Base-by-base conservation (phyloP, 1,284 basidiomycete genomes). In the Apiotrichum montevideense region DNA sequence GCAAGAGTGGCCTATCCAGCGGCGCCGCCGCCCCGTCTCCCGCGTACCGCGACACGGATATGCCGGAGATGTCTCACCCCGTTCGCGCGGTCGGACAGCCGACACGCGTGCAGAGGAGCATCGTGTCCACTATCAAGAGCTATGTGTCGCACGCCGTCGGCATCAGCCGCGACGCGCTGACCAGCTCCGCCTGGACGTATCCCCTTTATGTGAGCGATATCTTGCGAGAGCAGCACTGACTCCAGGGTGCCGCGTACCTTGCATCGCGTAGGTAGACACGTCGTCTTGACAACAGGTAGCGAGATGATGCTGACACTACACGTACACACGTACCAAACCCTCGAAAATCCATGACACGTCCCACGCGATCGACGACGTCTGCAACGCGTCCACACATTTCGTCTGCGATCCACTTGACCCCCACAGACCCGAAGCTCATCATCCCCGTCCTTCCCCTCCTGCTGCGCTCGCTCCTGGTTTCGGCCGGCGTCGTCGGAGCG, bases 161-260 rank as follows among this genome's bases (percentile, higher is more conserved):
- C 35, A 66, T 74, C 14, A 71, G 71, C 11, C 58, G 63, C 34
- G 71, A 77, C 44, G 79, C 78, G 4, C 68, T 74, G 2, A 58
- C 62, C 35, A 75, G 73, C 57, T 75, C 74, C 10, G 75, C 77
- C 3, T 80, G 78, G 70, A 57, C 71, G 21, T 80, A 79, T 60
- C 79, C 79, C 5, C 41, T 80, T 46, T 60, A 69, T 52, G 77
- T 77, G 48, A 63, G 74, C 56, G 43, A 10, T 15, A 2, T 5
- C 10, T 32, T 52, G 13, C 8, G 29, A 14, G 29, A 13, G 34
- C 37, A 49, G 10, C 47, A 11, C 53, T 49, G 42, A 56, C 55
- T 48, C 14, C 51, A 75, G 70, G 78, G 78, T 40, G 66, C 76
- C 39, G 60, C 71, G 54, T 78, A 79, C 64, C 59, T 79, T 21